Conservation (phyloP, 2,329 filamentous ascomycete species). For the Volutella citrinella region DNA sequence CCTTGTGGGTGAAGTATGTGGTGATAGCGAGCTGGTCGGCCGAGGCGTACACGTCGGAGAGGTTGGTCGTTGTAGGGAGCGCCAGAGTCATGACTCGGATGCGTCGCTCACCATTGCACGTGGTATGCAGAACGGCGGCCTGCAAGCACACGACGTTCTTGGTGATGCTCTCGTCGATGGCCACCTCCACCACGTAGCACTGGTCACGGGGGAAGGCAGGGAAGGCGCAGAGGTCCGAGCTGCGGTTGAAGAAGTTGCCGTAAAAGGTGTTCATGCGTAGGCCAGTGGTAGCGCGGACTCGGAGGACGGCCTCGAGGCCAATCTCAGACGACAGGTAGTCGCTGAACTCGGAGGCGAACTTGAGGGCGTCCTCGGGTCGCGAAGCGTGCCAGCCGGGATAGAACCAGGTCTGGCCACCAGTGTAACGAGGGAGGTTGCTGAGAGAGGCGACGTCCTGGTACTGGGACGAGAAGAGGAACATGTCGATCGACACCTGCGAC, state of each 20-base stretch:
- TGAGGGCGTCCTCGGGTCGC: constrained; percentile 90
- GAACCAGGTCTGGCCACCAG: constrained; percentile 96
- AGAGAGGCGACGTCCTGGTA: constrained; percentile 97
- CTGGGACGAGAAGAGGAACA: constrained; percentile 94
- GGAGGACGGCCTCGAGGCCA: constrained; percentile 89
- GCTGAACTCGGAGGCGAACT: constrained; percentile 95
- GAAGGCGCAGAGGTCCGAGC: constrained; percentile 95
- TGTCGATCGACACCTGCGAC: constrained; percentile 96
- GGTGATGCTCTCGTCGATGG: constrained; percentile 90
- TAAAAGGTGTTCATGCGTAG: constrained; percentile 97
- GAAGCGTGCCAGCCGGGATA: constrained; percentile 98
- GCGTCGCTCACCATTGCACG: constrained; percentile 92
- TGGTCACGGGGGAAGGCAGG: constrained; percentile 97
- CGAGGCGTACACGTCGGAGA: constrained; percentile 90
- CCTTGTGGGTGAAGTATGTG: constrained; percentile 95
- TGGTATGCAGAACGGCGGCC: constrained; percentile 93
- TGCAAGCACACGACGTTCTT: constrained; percentile 93
- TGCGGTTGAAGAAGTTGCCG: constrained; percentile 99
- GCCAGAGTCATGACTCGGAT: constrained; percentile 93
- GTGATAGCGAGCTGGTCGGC: constrained; percentile 93
- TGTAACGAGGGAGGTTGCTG: constrained; percentile 93
- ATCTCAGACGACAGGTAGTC: constrained; percentile 97
- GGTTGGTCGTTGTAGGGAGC: constrained; percentile 84
- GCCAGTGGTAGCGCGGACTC: constrained; percentile 91
- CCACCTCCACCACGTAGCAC: constrained; percentile 95